A percentile compares a stretch with the other conserved stretches of the same genome.
Evolutionary conservation across 495 filamentous ascomycete genomes (phyloP).

Genomic region (Aspergillus asperescens): DNA sequence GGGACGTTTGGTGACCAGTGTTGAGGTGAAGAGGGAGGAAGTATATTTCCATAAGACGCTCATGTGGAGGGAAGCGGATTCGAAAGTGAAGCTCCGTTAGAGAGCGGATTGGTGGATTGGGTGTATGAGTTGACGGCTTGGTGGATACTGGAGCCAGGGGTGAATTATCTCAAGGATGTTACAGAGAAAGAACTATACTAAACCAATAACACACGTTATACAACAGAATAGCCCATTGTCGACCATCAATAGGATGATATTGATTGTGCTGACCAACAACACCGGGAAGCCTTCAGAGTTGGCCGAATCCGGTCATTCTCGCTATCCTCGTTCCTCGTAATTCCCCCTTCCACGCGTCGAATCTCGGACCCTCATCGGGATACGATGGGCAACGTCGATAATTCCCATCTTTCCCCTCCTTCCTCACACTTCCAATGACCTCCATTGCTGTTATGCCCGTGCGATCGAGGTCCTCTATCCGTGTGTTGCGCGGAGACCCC

Average conservation of each 20-base stretch:
- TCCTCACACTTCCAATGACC: conserved; percentile 1
- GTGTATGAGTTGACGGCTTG: conserved; percentile 36
- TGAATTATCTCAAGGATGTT: conserved; percentile 29
- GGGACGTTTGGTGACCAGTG: conserved; percentile 29
- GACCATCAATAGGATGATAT: too few species aligned
- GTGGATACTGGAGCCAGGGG: conserved; percentile 39
- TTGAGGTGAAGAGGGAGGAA: conserved; percentile 13
- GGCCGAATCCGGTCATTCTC: conserved; percentile 5
- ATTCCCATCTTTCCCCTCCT: background rate
- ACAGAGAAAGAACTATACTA: too few species aligned
- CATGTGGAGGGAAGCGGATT: conserved; percentile 30
- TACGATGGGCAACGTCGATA: background rate
- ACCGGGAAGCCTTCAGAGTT: conserved; percentile 7
- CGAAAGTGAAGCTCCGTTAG: conserved; percentile 25
- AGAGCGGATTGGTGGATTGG: conserved; percentile 23
- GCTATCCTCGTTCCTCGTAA: background rate
- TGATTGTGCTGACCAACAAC: background rate
- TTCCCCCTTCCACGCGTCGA: conserved; percentile 5
- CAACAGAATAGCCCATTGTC: background rate
- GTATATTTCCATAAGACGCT: conserved; percentile 28
- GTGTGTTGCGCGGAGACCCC: conserved; percentile 32
- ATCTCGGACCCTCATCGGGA: background rate
- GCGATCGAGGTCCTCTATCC: conserved; percentile 35
- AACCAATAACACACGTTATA: too few species aligned
- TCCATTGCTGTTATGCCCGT: conserved; percentile 31